phyloP scores from a whole-genome alignment of 768 basidiomycete species.

The Pleurotus tuoliensis region DNA sequence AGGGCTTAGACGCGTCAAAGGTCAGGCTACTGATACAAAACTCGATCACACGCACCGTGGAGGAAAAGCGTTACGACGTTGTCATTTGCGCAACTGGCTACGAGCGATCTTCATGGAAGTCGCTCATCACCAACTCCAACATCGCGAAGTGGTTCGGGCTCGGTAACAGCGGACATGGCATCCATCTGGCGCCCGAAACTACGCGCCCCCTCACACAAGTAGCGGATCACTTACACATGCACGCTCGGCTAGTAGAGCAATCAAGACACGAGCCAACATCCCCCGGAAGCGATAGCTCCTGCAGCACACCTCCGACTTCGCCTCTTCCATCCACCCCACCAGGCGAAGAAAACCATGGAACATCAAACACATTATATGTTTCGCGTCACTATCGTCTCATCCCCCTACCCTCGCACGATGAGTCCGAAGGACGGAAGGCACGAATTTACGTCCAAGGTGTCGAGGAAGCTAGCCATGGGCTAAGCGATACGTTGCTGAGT shows the following conservation, averaged over 20 bases:
- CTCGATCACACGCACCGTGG: slow-evolving; percentile 27
- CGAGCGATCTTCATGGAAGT: slow-evolving; percentile 43
- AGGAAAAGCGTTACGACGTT: slow-evolving; percentile 36
- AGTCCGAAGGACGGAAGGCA: slow-evolving; percentile 12
- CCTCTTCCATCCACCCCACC: slow-evolving; percentile 18
- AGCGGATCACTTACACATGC: slow-evolving; percentile 12
- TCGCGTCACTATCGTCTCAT: slow-evolving; percentile 40
- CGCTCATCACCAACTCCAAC: slow-evolving; percentile 35
- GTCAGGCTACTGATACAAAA: slow-evolving; percentile 29
- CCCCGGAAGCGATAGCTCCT: slow-evolving; percentile 16
- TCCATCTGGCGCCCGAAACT: slow-evolving; percentile 21
- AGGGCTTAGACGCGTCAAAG: slow-evolving; percentile 9
- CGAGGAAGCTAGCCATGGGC: slow-evolving; percentile 35
- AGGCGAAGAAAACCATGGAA: slow-evolving; percentile 9
- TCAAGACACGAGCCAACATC: slow-evolving; percentile 10
- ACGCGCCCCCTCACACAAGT: slow-evolving; percentile 6
- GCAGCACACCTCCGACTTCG: slow-evolving; percentile 21
- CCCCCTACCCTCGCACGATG: slow-evolving; percentile 16
- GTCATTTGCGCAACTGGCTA: slow-evolving; percentile 55
- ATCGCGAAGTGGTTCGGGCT: slow-evolving; percentile 36
- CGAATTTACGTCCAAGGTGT: slow-evolving; percentile 33
- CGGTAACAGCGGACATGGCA: slow-evolving; percentile 14
- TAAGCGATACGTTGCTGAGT: slow-evolving; percentile 45
- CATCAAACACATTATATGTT: slow-evolving; percentile 26
- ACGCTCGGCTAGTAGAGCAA: slow-evolving; percentile 1